phyloP scores from a whole-genome alignment of 331 rosid species.

The Ulmus americana region DNA sequence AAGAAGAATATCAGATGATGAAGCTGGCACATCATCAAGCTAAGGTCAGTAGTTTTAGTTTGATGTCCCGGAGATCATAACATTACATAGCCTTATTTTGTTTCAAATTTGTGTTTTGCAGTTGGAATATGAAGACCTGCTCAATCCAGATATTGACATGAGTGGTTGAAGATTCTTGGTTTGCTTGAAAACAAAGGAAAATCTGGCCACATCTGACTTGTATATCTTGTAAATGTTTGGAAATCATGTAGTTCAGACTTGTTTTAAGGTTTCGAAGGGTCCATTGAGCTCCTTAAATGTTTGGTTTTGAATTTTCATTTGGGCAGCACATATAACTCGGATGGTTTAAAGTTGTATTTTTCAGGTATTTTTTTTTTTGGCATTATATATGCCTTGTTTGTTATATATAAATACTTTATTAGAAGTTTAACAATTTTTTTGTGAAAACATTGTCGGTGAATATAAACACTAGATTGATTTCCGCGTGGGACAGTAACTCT shows the following conservation, averaged over 20 bases:
- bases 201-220: slow-evolving; percentile 11
- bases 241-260: slow-evolving; percentile 10
- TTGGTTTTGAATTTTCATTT: too few relatives aligned
- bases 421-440: too few relatives aligned
- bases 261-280: slow-evolving; percentile 28
- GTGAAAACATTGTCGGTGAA: neutral
- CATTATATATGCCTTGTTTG: too few relatives aligned
- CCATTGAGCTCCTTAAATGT: neutral
- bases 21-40: slow-evolving; percentile 65
- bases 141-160: slow-evolving; percentile 47
- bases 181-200: slow-evolving; percentile 6
- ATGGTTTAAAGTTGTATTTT: neutral
- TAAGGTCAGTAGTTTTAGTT: slow-evolving; percentile 34
- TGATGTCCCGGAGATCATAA: neutral
- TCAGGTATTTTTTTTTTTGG: too few relatives aligned
- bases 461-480: neutral
- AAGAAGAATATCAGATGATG: slow-evolving; percentile 78
- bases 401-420: too few relatives aligned
- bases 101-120: slow-evolving; percentile 34
- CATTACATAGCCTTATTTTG: neutral
- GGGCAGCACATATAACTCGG: neutral
- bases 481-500: neutral
- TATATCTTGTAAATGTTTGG: slow-evolving; percentile 44
- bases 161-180: slow-evolving; percentile 18
- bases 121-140: slow-evolving; percentile 58